Percentiles rank a stretch among this genome's conserved stretches.
phyloP scores from a whole-genome alignment of 768 basidiomycete species.

The Tylopilus rubrobrunneus region DNA sequence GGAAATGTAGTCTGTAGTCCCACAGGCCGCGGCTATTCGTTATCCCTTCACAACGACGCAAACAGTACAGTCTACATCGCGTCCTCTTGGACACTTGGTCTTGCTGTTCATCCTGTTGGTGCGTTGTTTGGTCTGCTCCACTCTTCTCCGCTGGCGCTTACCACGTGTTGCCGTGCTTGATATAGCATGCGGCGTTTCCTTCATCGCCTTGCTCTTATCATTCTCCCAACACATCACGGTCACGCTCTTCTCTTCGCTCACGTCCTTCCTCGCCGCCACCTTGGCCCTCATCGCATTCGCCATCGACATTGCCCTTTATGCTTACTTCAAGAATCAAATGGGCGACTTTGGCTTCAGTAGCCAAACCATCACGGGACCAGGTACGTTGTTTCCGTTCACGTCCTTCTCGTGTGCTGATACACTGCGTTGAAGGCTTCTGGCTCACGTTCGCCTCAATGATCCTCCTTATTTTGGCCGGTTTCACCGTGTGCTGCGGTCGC shows the following conservation, averaged over 20 bases:
- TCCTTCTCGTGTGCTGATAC: neutral
- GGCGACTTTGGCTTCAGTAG: slow-evolving; percentile 40
- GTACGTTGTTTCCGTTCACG: slow-evolving; percentile 35
- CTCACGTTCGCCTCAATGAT: slow-evolving; percentile 65
- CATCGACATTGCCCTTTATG: slow-evolving; percentile 73
- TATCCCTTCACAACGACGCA: slow-evolving; percentile 28
- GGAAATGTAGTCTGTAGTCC: slow-evolving; percentile 41
- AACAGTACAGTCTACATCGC: slow-evolving; percentile 38
- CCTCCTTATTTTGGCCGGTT: slow-evolving; percentile 59
- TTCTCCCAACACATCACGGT: slow-evolving; percentile 53
- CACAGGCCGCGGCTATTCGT: slow-evolving; percentile 55
- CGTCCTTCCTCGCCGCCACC: slow-evolving; percentile 64
- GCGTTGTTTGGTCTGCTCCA: slow-evolving; percentile 21
- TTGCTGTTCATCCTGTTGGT: slow-evolving; percentile 77
- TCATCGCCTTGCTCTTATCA: slow-evolving; percentile 61
- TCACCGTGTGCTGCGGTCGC: slow-evolving; percentile 69
- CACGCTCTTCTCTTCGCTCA: slow-evolving; percentile 41
- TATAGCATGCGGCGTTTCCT: slow-evolving; percentile 48
- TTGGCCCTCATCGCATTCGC: slow-evolving; percentile 71
- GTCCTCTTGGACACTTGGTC: slow-evolving; percentile 66
- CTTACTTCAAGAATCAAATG: slow-evolving; percentile 56
- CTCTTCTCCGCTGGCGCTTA: neutral
- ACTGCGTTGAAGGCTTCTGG: slow-evolving; percentile 60
- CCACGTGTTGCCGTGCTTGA: slow-evolving; percentile 1
- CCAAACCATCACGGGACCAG: slow-evolving; percentile 58